Evolutionary conservation across 2,329 filamentous ascomycete species (phyloP).

Genomic region (Leptosphaerulina australis): DNA sequence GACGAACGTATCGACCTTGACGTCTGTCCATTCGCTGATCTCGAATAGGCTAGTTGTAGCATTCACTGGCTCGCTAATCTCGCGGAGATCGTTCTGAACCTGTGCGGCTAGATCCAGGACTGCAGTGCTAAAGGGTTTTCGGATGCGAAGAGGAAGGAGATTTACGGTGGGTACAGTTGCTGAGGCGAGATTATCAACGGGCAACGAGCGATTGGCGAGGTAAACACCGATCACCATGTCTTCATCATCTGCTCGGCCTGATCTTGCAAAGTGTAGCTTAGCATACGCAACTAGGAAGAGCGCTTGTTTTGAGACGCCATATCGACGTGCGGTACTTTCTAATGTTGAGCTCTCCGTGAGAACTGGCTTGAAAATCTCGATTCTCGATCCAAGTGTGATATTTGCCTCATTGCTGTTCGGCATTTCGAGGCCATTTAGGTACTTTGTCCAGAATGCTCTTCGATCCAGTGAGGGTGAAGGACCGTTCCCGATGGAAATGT

Average conservation of each 20-base stretch:
- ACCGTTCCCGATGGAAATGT: constrained; percentile 42
- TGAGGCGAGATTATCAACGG: constrained; percentile 56
- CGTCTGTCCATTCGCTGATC: constrained; percentile 75
- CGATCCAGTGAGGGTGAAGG: constrained; percentile 27
- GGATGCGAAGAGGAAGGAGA: constrained; percentile 73
- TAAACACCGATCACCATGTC: constrained; percentile 77
- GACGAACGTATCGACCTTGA: constrained; percentile 73
- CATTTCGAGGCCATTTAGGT: constrained; percentile 44
- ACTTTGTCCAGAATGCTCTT: constrained; percentile 58
- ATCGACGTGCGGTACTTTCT: constrained; percentile 51
- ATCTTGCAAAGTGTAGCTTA: constrained; percentile 52
- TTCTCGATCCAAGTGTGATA: constrained; percentile 35
- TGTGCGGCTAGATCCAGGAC: constrained; percentile 60
- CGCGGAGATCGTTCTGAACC: constrained; percentile 71
- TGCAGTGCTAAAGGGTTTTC: constrained; percentile 30
- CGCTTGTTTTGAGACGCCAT: constrained; percentile 71
- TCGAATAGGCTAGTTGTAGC: constrained; percentile 70
- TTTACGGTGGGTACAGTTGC: constrained; percentile 75
- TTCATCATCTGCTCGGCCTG: constrained; percentile 23
- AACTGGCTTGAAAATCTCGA: constrained; percentile 57
- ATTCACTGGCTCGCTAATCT: constrained; percentile 63
- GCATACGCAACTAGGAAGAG: constrained; percentile 77
- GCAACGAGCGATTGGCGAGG: constrained; percentile 73
- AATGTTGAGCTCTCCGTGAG: constrained; percentile 54
- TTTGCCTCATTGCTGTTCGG: constrained; percentile 27